Evolutionary conservation across 768 basidiomycete genomes (phyloP).

Genomic region (Boletellus emodensis): DNA sequence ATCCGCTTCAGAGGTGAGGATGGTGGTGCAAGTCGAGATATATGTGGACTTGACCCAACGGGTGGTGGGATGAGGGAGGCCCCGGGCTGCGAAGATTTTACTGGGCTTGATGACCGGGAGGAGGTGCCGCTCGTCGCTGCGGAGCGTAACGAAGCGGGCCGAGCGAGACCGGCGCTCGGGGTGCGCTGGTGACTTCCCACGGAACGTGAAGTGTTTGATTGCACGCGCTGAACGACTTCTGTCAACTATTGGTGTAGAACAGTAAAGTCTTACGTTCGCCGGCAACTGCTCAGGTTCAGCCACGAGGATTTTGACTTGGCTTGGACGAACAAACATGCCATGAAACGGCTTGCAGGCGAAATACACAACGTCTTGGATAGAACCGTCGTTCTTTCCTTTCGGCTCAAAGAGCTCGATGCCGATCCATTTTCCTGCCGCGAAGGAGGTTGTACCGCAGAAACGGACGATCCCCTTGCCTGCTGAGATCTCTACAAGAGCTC

Average conservation of each 20-base stretch:
- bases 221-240: constrained; percentile 23
- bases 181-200: constrained; percentile 56
- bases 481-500: constrained; percentile 74
- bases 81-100: constrained; percentile 36
- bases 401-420: constrained; percentile 83
- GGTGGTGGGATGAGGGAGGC: constrained; percentile 30
- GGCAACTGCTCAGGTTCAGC: constrained; percentile 24
- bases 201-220: constrained; percentile 28
- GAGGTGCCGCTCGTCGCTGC: constrained; percentile 33
- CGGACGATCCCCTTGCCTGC: constrained; percentile 82
- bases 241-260: background rate
- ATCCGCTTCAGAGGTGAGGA: constrained; percentile 60
- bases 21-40: constrained; percentile 30
- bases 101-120: constrained; percentile 64
- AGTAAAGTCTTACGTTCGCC: constrained; percentile 21
- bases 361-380: constrained; percentile 73
- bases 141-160: constrained; percentile 39
- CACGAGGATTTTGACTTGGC: constrained; percentile 70
- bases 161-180: constrained; percentile 46
- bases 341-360: constrained; percentile 72
- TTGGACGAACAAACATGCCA: constrained; percentile 88
- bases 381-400: constrained; percentile 95
- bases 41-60: constrained; percentile 22
- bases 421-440: constrained; percentile 90
- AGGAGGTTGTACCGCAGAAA: constrained; percentile 79